Conservation (phyloP, 495 filamentous ascomycete species). For the Diplogelasinospora grovesii region DNA sequence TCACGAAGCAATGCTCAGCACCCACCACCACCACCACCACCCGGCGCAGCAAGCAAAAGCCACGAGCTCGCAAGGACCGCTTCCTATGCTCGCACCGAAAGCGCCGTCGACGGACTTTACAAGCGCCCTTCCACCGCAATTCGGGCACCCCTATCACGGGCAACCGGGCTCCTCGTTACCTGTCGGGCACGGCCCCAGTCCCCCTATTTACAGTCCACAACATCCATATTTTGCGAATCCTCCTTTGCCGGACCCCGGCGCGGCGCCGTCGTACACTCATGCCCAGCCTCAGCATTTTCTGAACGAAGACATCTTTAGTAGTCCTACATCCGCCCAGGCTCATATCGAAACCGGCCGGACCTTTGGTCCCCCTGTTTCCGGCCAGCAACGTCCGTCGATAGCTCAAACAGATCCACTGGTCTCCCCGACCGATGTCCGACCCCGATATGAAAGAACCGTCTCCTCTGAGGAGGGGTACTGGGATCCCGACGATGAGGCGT, state of each 20-base stretch:
- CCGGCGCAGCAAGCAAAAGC: conserved; percentile 16
- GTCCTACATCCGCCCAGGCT: not conserved
- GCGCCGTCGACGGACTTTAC: conserved; percentile 29
- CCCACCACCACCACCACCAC: conserved; percentile 20
- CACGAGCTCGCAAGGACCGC: conserved; percentile 18
- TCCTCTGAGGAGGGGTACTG: conserved; percentile 32
- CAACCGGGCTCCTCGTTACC: conserved; percentile 5
- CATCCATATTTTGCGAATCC: not conserved
- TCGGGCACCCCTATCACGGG: conserved; percentile 10
- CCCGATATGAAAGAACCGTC: not conserved
- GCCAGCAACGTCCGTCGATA: conserved; percentile 1
- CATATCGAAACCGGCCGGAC: not conserved
- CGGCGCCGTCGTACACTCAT: not conserved
- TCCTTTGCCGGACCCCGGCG: not conserved
- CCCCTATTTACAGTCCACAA: conserved; percentile 4
- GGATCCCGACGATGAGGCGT: conserved; percentile 61
- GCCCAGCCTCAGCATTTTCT: not conserved
- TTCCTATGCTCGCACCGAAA: conserved; percentile 28
- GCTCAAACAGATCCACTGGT: not conserved
- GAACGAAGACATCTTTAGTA: not conserved
- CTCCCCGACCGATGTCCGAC: not conserved
- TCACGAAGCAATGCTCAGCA: conserved; percentile 13
- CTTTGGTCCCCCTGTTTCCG: not conserved
- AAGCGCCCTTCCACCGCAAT: conserved; percentile 11
- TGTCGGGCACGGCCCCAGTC: conserved; percentile 5